Evolutionary conservation across 2,329 filamentous ascomycete genomes (phyloP).

Genomic region (Fusarium bulbicola): DNA sequence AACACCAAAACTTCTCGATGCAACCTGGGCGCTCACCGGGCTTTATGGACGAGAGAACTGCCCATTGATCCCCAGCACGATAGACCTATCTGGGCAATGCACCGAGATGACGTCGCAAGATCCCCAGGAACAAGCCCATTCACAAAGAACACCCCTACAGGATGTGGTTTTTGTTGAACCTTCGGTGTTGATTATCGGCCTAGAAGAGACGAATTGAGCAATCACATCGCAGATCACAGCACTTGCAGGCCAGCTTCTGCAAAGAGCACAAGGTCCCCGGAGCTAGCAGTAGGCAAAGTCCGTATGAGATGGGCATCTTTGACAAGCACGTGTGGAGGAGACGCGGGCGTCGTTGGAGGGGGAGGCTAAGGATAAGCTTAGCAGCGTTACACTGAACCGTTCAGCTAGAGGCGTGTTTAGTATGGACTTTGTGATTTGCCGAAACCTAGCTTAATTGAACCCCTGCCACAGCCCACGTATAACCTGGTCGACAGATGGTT

Average conservation of each 20-base stretch:
- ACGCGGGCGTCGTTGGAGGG: conserved; percentile 34
- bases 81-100: conserved; percentile 29
- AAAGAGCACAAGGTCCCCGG: conserved; percentile 20
- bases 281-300: conserved; percentile 7
- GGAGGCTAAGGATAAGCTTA: conserved; percentile 16
- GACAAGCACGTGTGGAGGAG: conserved; percentile 37
- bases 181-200: conserved; percentile 33
- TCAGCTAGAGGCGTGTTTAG: conserved; percentile 34
- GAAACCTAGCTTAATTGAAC: conserved; percentile 12
- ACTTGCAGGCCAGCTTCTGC: conserved; percentile 24
- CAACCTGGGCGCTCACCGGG: conserved; percentile 8
- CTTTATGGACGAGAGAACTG: conserved; percentile 30
- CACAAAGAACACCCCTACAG: conserved; percentile 13
- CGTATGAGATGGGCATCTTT: conserved; percentile 8
- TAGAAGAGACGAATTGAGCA: conserved; percentile 19
- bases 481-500: background rate
- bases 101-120: conserved; percentile 21
- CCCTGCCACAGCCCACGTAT: conserved; percentile 21
- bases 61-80: conserved; percentile 22
- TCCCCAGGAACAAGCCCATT: conserved; percentile 20
- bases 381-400: conserved; percentile 20
- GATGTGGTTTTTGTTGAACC: conserved; percentile 8
- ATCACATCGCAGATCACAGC: conserved; percentile 30
- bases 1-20: background rate
- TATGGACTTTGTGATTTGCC: conserved; percentile 36